phyloP scores from a whole-genome alignment of 2,329 filamentous ascomycete genomes.

The Curvularia eragrostidis region DNA sequence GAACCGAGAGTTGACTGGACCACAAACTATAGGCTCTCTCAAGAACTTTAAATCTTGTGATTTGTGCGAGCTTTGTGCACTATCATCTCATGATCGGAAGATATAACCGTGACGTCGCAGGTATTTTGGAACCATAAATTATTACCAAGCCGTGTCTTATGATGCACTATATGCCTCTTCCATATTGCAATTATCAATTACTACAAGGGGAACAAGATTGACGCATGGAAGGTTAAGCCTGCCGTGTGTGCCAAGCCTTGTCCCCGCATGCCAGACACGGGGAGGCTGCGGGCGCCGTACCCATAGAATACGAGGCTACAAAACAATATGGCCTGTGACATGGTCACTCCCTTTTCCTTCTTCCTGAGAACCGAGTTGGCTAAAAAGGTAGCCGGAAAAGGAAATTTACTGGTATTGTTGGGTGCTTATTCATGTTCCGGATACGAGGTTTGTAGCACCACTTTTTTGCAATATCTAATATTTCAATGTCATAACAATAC shows the following conservation, averaged over 20 bases:
- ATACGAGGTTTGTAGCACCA: neutral
- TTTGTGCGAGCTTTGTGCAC: no score
- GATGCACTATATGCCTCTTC: neutral
- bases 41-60: no score
- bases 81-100: no score
- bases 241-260: neutral
- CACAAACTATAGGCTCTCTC: no score
- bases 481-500: neutral
- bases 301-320: neutral
- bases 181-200: neutral
- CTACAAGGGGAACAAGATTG: neutral
- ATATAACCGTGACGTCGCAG: no score
- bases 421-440: neutral
- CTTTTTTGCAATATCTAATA: neutral
- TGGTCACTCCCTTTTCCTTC: neutral
- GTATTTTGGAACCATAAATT: neutral
- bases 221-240: neutral
- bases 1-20: neutral
- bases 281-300: neutral
- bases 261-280: neutral
- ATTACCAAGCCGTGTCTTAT: neutral
- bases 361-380: neutral
- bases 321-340: neutral
- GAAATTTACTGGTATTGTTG: neutral
- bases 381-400: neutral